Evolutionary conservation across 306 rosid species (phyloP), one percentile per base, ranked within the genome.

Genomic region (Cyclanthera cordifolia): DNA sequence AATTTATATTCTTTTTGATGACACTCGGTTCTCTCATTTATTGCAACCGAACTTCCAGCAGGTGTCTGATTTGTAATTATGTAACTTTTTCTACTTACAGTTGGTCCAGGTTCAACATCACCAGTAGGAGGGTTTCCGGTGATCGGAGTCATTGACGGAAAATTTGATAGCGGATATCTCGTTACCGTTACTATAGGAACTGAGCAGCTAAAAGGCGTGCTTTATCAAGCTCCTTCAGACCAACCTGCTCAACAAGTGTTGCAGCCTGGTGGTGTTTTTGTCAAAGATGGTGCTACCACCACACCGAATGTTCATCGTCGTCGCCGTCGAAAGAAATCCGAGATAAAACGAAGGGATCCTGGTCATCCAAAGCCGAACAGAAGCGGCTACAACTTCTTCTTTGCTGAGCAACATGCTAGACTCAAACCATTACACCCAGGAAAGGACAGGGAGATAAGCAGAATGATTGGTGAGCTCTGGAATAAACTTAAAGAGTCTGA

Each of bases 311-410:
- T 73, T 25, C 95, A 72, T 16, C 91, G 94, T 46, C 87, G 88
- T 28, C 86, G 88, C n/a, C 85, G 96, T 28, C 74, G 93, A 73
- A 90, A 93, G 90, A 90, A 87, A 64, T 85, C 84, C 4, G 98
- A 87, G 79, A 90, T 85, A 30, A 93, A 79, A 69, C 78, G 86
- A 81, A 83, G 96, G 72, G 98, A 87, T 67, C 96, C 96, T 2
- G 95, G 82, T 75, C 96, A 83, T 73, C 98, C 98, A 16, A 93
- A 93, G 72, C 95, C 95, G 12, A 93, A 87, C 78, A 78, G 96
- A 87, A 93, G 96, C 28, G 96, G 98, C 2, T 93, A 93, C 73
- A 93, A 93, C 67, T 93, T 93, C 84, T 93, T 93, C 84, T 93
- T 87, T 70, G 91, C 94, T 1, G 96, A 93, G 73, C 99, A 93